phyloP scores from a whole-genome alignment of 352 stramenopile species.

The Pythium vanterpoolii region DNA sequence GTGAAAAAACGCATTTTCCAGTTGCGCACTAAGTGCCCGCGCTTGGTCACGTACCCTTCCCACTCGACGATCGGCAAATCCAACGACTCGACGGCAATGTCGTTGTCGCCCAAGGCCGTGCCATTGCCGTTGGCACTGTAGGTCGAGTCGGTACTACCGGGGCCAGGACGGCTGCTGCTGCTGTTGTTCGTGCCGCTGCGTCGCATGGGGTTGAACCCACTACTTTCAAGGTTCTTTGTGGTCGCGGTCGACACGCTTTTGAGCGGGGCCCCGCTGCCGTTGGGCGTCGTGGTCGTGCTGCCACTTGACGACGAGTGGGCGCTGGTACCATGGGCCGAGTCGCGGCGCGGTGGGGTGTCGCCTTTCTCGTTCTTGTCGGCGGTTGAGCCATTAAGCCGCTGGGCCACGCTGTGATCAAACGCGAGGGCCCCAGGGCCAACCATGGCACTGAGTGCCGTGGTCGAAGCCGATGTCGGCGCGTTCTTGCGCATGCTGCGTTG shows the following conservation, averaged over 20 bases:
- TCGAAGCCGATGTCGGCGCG: constrained; percentile 44
- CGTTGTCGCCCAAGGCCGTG: constrained; percentile 31
- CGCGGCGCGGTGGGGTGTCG: constrained; percentile 14
- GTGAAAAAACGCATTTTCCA: constrained; percentile 89
- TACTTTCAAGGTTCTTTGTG: constrained; percentile 39
- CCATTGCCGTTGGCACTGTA: constrained; percentile 4
- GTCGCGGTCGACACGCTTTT: constrained; percentile 37
- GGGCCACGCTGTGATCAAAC: constrained; percentile 11
- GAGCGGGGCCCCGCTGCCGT: constrained; percentile 22
- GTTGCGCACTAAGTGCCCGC: constrained; percentile 82
- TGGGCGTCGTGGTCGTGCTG: constrained; percentile 28
- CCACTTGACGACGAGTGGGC: constrained; percentile 25
- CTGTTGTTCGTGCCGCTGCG: constrained; percentile 21
- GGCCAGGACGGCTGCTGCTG: constrained; percentile 27
- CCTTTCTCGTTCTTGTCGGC: constrained; percentile 4
- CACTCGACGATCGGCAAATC: constrained; percentile 86
- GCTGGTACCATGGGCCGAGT: constrained; percentile 25
- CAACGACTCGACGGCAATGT: constrained; percentile 70
- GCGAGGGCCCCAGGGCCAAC: constrained; percentile 6
- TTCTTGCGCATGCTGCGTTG: constrained; percentile 31
- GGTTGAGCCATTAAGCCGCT: constrained; percentile 6
- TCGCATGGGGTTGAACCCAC: constrained; percentile 57
- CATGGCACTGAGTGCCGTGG: constrained; percentile 56
- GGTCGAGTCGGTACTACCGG: constrained; percentile 23
- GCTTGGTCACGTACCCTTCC: constrained; percentile 90